phyloP scores from a whole-genome alignment of 2,329 filamentous ascomycete genomes.

The Aurifilum marmelostoma region DNA sequence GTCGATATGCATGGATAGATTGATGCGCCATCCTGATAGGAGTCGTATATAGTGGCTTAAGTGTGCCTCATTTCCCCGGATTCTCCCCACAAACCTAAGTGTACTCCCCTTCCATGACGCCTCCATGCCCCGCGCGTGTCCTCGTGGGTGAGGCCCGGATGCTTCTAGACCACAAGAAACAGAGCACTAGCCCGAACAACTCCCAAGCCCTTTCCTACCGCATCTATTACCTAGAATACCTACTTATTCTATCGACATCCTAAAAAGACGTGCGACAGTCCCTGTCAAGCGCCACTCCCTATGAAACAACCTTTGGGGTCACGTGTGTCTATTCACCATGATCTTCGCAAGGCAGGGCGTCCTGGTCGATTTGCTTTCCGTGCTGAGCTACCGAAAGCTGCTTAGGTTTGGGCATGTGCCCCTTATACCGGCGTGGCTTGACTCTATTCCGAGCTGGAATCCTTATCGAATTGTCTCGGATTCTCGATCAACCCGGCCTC shows the following conservation, averaged over 20 bases:
- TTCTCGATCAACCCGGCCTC: background rate
- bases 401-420: background rate
- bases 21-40: no score
- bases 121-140: background rate
- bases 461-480: background rate
- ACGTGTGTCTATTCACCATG: background rate
- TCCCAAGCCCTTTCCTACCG: background rate
- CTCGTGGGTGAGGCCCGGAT: background rate
- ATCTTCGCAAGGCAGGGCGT: background rate
- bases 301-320: background rate
- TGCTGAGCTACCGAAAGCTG: background rate
- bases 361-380: background rate
- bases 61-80: background rate
- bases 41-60: background rate
- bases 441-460: background rate
- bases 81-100: slow-evolving; percentile 18
- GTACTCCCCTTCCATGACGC: background rate
- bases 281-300: background rate
- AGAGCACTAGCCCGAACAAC: background rate
- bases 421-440: background rate
- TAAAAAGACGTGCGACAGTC: background rate
- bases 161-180: background rate
- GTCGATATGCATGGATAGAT: no score
- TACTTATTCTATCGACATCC: background rate
- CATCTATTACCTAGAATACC: background rate